These are phyloP conservation scores for Achlya hypogyna DNA, from an alignment of 352 stramenopile species.

Conservation along the genomic window DNA sequence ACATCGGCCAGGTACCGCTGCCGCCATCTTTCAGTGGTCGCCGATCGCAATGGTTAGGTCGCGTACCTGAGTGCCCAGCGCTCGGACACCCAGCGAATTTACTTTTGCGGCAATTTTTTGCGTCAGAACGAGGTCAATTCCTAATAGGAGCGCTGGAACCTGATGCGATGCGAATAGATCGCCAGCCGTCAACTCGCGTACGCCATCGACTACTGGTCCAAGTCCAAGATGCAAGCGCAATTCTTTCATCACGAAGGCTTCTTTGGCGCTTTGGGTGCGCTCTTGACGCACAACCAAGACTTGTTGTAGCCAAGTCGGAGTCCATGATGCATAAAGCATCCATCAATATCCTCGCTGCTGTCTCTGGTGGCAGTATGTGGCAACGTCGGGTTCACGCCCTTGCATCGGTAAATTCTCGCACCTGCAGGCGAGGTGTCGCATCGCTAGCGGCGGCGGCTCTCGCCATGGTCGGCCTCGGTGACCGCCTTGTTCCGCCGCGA, in stretches of 20 bases:
- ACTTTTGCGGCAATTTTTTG: slow-evolving; percentile 95
- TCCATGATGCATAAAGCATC: too few relatives aligned
- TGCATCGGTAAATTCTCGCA: too few relatives aligned
- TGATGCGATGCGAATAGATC: slow-evolving; percentile 43
- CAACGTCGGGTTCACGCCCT: too few relatives aligned
- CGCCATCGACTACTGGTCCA: slow-evolving; percentile 97
- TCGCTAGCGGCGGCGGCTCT: too few relatives aligned
- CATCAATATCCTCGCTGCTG: too few relatives aligned
- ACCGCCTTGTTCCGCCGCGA: too few relatives aligned
- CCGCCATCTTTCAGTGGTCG: neutral
- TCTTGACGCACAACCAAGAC: slow-evolving; percentile 51
- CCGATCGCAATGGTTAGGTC: slow-evolving; percentile 37
- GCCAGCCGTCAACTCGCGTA: slow-evolving; percentile 81
- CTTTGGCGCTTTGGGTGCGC: slow-evolving; percentile 94
- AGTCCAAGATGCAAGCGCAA: slow-evolving; percentile 79
- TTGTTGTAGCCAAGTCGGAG: neutral
- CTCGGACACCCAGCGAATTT: slow-evolving; percentile 88
- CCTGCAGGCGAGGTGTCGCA: too few relatives aligned
- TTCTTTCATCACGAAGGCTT: slow-evolving; percentile 96
- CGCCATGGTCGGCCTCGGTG: too few relatives aligned
- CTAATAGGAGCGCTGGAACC: too few relatives aligned
- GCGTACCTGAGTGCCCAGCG: slow-evolving; percentile 94
- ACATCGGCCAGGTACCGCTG: slow-evolving; percentile 77
- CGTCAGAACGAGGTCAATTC: slow-evolving; percentile 92
- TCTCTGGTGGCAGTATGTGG: too few relatives aligned